Base-by-base conservation (phyloP, 176 grass and related monocot species). In the Dactylis glomerata region DNA sequence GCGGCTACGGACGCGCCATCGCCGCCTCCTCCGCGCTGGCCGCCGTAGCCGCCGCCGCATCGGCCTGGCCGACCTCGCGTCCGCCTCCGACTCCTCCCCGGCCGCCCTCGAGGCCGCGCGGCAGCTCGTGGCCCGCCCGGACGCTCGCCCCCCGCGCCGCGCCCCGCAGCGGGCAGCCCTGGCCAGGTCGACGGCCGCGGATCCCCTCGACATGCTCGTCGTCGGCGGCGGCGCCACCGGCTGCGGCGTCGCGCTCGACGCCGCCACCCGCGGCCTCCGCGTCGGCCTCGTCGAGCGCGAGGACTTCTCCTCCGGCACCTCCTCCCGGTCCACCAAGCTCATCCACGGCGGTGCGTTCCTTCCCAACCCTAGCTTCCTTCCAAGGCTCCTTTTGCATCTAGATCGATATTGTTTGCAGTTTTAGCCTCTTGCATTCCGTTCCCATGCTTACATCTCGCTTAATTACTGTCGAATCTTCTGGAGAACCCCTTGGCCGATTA, bases 281-380 rank as follows among this genome's bases (percentile, higher is more conserved):
- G 96, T 95, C 22, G 96, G 93, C 51, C 87, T 98, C 40, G 91
- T 98, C n/a, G 96, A 98, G 89, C 79, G 96, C 45, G 93, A 98
- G 87, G 96, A 98, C 52, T 98, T 98, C 91, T 98, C 92, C 51
- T 98, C 96, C 0, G 96, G 96, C 28, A 93, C 96, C 30, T 95
- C 92, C 65, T 98, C 96, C 40, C 88, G 93, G 54, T 98, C 96
- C 82, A 98, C 93, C 85, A 93, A 98, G 72, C 82, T 98, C 79
- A 93, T 95, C 83, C 96, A 98, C 76, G 93, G 96, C 46, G 96
- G 96, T 98, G 80, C 75, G 87, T 68, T 58, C 10, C 79, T 32
- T 17, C 3, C 22, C 54, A 75, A 85, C 37, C 28, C 47, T 50
- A n/a, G 11, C 26, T n/a, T 2, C 65, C 23, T 51, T 5, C 64